Percentiles rank a stretch among this genome's conserved stretches.
phyloP scores from a whole-genome alignment of 441 rosid genomes.

The Kokia cookei region DNA sequence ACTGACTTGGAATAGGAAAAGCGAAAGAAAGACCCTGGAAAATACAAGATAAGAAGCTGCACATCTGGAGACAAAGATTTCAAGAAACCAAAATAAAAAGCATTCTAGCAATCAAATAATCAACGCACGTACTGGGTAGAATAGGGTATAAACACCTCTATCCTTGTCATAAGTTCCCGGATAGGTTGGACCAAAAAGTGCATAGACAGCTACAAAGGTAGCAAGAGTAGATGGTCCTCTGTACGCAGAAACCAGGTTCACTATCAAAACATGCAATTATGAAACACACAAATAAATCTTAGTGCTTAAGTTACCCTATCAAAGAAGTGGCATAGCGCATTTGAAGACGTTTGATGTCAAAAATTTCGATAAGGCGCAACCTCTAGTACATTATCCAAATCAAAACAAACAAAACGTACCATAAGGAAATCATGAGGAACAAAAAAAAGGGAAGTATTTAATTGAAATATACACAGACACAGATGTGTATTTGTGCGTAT shows the following conservation, averaged over 20 bases:
- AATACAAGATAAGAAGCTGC: constrained; percentile 4
- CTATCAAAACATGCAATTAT: neutral
- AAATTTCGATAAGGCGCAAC: constrained; percentile 77
- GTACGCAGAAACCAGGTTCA: constrained; percentile 17
- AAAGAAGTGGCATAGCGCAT: constrained; percentile 86
- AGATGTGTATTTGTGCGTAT: neutral
- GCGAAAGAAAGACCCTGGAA: constrained; percentile 87
- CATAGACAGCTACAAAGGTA: constrained; percentile 90
- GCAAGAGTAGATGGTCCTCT: constrained; percentile 87
- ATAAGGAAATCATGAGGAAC: neutral
- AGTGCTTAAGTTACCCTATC: constrained; percentile 56
- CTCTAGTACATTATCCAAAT: constrained; percentile 48
- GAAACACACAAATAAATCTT: neutral
- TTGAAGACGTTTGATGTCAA: constrained; percentile 87
- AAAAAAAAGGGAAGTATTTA: neutral
- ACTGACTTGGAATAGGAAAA: constrained; percentile 85
- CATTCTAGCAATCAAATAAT: neutral
- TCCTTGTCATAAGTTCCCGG: constrained; percentile 89
- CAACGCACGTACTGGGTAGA: constrained; percentile 68
- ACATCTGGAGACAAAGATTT: neutral
- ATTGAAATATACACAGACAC: neutral
- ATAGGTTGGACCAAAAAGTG: constrained; percentile 92
- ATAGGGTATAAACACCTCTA: constrained; percentile 80
- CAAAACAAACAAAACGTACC: constrained; percentile 2
- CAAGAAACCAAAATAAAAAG: neutral